These are phyloP conservation scores for Fusarium sp. DNA, from an alignment of 2,329 filamentous ascomycete genomes.

Conservation along the genomic window DNA sequence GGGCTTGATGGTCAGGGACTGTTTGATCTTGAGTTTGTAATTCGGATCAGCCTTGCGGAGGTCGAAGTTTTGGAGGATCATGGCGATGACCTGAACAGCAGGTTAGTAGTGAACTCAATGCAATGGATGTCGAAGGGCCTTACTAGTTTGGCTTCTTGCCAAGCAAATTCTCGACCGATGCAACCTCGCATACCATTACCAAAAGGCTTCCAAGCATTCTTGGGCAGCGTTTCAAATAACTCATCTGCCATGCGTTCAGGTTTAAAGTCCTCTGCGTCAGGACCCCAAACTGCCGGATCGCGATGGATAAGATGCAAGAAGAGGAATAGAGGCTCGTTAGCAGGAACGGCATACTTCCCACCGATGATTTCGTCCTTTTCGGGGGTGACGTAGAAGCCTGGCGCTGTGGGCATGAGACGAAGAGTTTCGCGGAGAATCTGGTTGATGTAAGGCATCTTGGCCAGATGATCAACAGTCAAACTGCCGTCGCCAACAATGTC, in stretches of 20 bases:
- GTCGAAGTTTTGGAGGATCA: constrained; percentile 12
- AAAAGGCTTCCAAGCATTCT: constrained; percentile 22
- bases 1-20: not conserved
- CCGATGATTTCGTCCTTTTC: constrained; percentile 9
- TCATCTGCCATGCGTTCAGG: constrained; percentile 17
- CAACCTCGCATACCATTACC: constrained; percentile 11
- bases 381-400: not conserved
- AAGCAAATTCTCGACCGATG: constrained; percentile 5
- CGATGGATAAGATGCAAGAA: constrained; percentile 8
- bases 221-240: constrained; percentile 3
- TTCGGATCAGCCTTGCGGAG: not conserved
- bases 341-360: not conserved
- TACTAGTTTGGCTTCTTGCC: constrained; percentile 17
- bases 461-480: not conserved
- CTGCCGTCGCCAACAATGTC: not conserved
- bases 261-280: constrained; percentile 2
- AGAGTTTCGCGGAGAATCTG: constrained; percentile 19
- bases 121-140: rapidly evolving
- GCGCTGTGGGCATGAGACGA: constrained; percentile 5
- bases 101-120: rapidly evolving
- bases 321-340: not conserved
- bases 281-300: constrained; percentile 6
- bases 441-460: constrained; percentile 12
- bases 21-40: constrained; percentile 19
- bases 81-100: not conserved